These are phyloP conservation scores for Hyaloperonospora arabidopsidis DNA, from an alignment of 352 stramenopile species.

Conservation along the genomic window DNA sequence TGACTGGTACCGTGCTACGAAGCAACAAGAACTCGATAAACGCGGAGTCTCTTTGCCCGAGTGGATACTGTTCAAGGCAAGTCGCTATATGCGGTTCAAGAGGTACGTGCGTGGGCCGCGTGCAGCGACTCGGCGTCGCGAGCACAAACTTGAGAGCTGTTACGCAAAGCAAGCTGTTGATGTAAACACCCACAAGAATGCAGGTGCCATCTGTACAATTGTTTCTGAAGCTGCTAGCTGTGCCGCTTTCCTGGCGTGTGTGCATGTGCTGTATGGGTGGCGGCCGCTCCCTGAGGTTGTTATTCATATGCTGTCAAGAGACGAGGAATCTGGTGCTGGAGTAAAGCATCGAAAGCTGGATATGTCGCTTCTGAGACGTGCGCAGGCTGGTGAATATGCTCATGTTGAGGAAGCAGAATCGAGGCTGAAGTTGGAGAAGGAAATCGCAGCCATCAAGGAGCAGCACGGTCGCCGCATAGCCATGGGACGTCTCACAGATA, in stretches of 20 bases:
- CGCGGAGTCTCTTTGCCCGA: conserved; percentile 32
- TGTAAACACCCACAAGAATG: conserved; percentile 47
- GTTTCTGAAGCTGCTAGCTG: conserved; percentile 72
- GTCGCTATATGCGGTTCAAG: conserved; percentile 80
- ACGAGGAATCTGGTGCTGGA: conserved; percentile 16
- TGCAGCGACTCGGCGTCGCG: conserved; percentile 40
- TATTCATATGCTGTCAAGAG: conserved; percentile 47
- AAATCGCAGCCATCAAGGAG: conserved; percentile 67
- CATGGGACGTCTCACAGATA: conserved; percentile 46
- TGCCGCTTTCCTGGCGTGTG: conserved; percentile 68
- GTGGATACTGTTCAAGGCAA: conserved; percentile 71
- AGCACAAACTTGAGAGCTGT: conserved; percentile 66
- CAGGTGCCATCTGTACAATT: conserved; percentile 60
- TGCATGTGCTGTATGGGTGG: conserved; percentile 74
- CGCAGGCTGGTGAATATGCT: conserved; percentile 32
- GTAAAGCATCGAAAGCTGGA: conserved; percentile 22
- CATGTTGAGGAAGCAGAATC: conserved; percentile 16
- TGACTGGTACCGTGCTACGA: conserved; percentile 52
- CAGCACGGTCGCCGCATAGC: conserved; percentile 62
- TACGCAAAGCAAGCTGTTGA: conserved; percentile 58
- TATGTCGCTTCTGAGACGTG: conserved; percentile 31
- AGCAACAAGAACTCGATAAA: conserved; percentile 38
- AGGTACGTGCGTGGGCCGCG: conserved; percentile 67
- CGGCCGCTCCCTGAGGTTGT: conserved; percentile 56
- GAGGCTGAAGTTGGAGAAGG: conserved; percentile 48